Evolutionary conservation across 177 flowering plant species (phyloP).

Genomic region (Vitis hybrid): DNA sequence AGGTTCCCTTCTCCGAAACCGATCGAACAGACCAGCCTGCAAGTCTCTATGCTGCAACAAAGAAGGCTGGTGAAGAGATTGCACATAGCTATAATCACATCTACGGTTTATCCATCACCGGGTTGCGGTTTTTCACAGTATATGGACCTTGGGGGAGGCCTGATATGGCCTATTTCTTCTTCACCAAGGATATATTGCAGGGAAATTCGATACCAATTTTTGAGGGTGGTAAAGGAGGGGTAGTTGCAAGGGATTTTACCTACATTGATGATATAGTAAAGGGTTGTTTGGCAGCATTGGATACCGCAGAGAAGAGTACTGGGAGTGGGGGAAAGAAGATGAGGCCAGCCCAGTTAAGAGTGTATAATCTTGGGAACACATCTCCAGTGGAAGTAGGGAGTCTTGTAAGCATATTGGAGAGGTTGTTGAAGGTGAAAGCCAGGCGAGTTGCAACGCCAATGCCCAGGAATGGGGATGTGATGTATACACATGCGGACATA

Average conservation of each 20-base stretch:
- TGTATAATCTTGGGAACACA: slow-evolving; percentile 35
- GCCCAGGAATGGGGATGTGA: slow-evolving; percentile 33
- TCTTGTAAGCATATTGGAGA: slow-evolving; percentile 32
- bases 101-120: slow-evolving; percentile 29
- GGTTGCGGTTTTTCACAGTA: slow-evolving; percentile 32
- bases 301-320: slow-evolving; percentile 36
- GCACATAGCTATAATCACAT: slow-evolving; percentile 31
- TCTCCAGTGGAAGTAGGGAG: slow-evolving; percentile 27
- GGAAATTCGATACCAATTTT: slow-evolving; percentile 22
- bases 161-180: slow-evolving; percentile 30
- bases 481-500: slow-evolving; percentile 30
- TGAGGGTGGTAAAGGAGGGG: slow-evolving; percentile 18
- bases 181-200: slow-evolving; percentile 32
- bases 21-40: slow-evolving; percentile 30
- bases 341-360: slow-evolving; percentile 27
- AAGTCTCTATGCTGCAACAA: slow-evolving; percentile 31
- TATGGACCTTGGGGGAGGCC: slow-evolving; percentile 39
- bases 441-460: slow-evolving; percentile 18
- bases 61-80: slow-evolving; percentile 31
- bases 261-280: slow-evolving; percentile 35
- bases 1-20: slow-evolving; percentile 29
- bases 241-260: slow-evolving; percentile 31
- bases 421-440: slow-evolving; percentile 28
- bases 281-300: slow-evolving; percentile 36
- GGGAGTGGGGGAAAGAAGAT: slow-evolving; percentile 34